Base-by-base conservation (phyloP, 2,329 filamentous ascomycete species). In the Botryotinia convoluta region DNA sequence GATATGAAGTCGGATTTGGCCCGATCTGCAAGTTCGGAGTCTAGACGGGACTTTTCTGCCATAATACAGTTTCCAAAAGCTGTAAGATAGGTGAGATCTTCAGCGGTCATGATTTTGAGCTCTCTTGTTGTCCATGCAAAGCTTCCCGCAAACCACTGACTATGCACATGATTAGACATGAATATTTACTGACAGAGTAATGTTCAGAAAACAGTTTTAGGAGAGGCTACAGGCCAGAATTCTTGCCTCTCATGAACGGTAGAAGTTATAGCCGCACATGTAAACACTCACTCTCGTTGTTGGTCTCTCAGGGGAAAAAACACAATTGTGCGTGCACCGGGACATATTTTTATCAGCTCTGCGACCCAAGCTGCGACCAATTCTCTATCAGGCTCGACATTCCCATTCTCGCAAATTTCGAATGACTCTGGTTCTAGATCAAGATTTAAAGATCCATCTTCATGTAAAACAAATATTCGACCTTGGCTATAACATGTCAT, bases 1-100 rank as follows among this genome's bases (percentile, higher is more conserved):
- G 87, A 86, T 8, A 91, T 83, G 39, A 89, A 86, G 73, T 89
- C 87, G 1, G 85, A 84, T 76, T 89, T 89, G n/a, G 86, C 72
- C 9, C 74, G 76, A 48, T 78, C 76, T 29, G 77, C 78, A 7
- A 80, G 80, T 22, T 84, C 72, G 5, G 83, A 82, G 73, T 86
- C 83, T 9, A 88, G 74, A 2, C 85, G 83, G 0, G 85, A 84
- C 0, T 90, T 81, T 69, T 90, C 88, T 0, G 86, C 83, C 83
- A 89, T 88, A n/a, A 88, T 86, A 1, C 86, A 84, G 71, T 85
- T 85, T 0, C 84, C 84, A 72, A 89, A 88, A 0, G 84, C 85
- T 3, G 81, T 79, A 8, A 89, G 81, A 57, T 85, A 86, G 35
- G 82, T 84, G 22, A 89, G 86, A 9, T 83, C 83, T 45, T 84